These are phyloP conservation scores for Emericellopsis terricola DNA, from an alignment of 495 filamentous ascomycete species.

Conservation along the genomic window DNA sequence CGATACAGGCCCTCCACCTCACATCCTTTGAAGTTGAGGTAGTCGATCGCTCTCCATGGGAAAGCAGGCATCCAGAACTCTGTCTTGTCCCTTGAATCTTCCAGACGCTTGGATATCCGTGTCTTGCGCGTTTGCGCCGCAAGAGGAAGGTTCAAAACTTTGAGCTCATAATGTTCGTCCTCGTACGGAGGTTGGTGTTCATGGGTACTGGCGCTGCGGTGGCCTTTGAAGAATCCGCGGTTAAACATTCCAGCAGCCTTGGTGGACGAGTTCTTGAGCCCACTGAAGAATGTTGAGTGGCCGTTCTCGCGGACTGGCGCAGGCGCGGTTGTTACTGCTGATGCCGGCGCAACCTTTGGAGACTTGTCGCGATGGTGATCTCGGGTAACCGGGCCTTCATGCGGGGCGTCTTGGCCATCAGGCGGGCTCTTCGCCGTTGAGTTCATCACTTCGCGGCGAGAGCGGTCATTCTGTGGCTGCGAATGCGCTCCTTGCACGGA, in stretches of 20 bases:
- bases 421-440: no score
- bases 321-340: neutral
- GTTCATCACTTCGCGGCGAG: no score
- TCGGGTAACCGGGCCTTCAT: no score
- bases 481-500: no score
- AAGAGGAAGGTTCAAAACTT: slow-evolving; percentile 62
- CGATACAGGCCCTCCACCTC: slow-evolving; percentile 84
- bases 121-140: slow-evolving; percentile 74
- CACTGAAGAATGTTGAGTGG: slow-evolving; percentile 49
- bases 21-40: slow-evolving; percentile 76
- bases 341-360: neutral
- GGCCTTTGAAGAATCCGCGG: slow-evolving; percentile 61
- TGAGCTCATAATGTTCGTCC: slow-evolving; percentile 60
- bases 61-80: slow-evolving; percentile 95
- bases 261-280: slow-evolving; percentile 49
- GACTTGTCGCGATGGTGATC: slow-evolving; percentile 14
- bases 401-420: no score
- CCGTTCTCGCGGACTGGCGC: slow-evolving; percentile 46
- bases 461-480: no score
- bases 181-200: slow-evolving; percentile 44
- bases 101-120: slow-evolving; percentile 67
- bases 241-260: slow-evolving; percentile 63
- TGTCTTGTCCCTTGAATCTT: slow-evolving; percentile 75
- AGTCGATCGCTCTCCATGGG: slow-evolving; percentile 83
- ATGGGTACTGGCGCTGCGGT: slow-evolving; percentile 49